A percentile compares a stretch with the other conserved stretches of the same genome.
These are phyloP conservation scores for Nicotiana noctiflora DNA, from an alignment of 257 asterid genomes.

Conservation along the genomic window DNA sequence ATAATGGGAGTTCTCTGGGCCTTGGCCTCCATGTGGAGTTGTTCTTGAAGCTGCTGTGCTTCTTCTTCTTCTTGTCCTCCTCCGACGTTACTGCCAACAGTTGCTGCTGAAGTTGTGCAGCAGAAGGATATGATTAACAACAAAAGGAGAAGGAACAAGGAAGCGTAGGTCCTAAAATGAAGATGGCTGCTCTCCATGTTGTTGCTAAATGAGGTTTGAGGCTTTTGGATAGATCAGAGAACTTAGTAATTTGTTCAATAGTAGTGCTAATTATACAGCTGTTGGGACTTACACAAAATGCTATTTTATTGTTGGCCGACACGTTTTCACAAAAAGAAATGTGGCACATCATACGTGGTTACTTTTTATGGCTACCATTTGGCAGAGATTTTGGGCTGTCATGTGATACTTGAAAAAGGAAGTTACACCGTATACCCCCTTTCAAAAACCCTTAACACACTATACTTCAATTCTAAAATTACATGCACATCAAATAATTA, in stretches of 20 bases:
- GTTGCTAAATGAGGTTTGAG: not conserved
- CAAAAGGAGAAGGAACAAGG: not conserved
- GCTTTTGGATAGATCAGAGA: not conserved
- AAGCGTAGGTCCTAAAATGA: not conserved
- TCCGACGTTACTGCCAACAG: not conserved
- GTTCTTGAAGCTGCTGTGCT: not conserved
- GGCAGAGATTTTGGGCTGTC: not conserved
- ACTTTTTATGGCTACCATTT: not conserved
- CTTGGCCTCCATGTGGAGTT: not conserved
- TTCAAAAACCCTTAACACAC: too few species aligned
- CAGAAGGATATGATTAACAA: not conserved
- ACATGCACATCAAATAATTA: too few species aligned
- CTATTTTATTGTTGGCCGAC: not conserved
- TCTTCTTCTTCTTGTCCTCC: not conserved
- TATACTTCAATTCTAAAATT: too few species aligned
- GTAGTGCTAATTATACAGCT: not conserved
- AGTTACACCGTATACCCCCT: too few species aligned
- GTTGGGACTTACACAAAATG: not conserved
- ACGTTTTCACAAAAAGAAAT: not conserved
- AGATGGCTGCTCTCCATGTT: not conserved
- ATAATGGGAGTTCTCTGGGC: slow-evolving; percentile 1
- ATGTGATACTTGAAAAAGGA: not conserved
- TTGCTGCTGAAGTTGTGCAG: not conserved
- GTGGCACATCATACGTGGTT: not conserved
- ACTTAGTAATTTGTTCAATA: not conserved